Evolutionary conservation across 2,329 filamentous ascomycete species (phyloP), one percentile per base, ranked within the genome.

Genomic region (Xenosphaeropsis pyriputrescens): DNA sequence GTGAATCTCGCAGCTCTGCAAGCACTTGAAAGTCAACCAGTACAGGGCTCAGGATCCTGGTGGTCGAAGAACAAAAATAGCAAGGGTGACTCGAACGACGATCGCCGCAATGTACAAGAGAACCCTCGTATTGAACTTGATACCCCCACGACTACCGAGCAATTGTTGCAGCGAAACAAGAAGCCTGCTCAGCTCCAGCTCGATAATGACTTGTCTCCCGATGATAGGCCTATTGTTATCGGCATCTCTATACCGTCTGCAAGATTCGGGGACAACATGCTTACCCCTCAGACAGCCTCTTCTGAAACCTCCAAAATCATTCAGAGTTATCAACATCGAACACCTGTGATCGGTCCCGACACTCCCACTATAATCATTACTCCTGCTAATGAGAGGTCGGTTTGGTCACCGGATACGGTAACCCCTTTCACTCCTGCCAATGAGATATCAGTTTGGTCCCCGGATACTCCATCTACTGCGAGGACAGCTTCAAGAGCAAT

Each of bases 201-300:
- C 40, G 14, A 41, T 29, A 45, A 45, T 40, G 72, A 75, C 43
- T 62, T 83, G 4, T 83, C 79, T 12, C 79, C 80, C 0, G 71
- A 69, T 41, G 75, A 80, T 47, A 66, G 74, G n/a, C 76, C 76
- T 1, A 85, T 85, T 41, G 68, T 80, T 32, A 85, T 85, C 45
- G 79, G 79, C 11, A 74, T 85, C 36, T 68, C 72, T 12, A 61
- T 85, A 34, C 71, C 79, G 2, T 68, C 72, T 12, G 67, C 70
- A 34, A 58, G 62, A 26, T 44, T 61, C 18, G 56, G 50, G 47
- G 59, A 54, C 31, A 69, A 57, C 48, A 63, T 60, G 47, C 58
- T 68, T 50, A 70, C 65, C 39, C 68, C 69, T n/a, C 62, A 67
- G 32, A 72, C 48, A 32, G 47, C 47, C 35, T 45, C 36, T 34